phyloP scores from a whole-genome alignment of 306 rosid genomes.

The Styphnolobium japonicum region DNA sequence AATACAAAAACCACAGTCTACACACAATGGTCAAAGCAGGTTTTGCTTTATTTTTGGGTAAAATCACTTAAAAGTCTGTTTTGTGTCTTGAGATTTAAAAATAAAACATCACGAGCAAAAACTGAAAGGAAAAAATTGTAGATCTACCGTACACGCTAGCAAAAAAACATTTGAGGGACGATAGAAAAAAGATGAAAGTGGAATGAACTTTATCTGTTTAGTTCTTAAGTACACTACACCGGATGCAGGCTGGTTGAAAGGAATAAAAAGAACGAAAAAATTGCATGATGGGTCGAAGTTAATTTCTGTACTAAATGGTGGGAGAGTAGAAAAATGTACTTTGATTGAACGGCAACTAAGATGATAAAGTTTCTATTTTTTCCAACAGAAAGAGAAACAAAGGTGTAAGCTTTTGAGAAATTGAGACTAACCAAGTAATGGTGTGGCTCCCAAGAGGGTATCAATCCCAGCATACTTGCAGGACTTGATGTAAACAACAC shows the following conservation, averaged over 20 bases:
- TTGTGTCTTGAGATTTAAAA: neutral
- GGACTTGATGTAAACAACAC: constrained; percentile 77
- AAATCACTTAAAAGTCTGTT: neutral
- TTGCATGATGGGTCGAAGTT: too few relatives aligned
- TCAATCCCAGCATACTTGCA: constrained; percentile 66
- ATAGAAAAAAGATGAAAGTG: neutral
- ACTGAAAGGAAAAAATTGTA: neutral
- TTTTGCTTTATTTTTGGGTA: neutral
- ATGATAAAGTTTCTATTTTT: neutral
- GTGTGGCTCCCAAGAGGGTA: constrained; percentile 62
- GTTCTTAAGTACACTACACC: neutral
- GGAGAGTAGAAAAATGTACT: neutral
- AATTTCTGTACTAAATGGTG: neutral
- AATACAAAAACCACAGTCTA: neutral
- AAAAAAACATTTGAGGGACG: neutral
- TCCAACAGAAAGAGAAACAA: neutral
- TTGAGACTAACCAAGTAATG: constrained; percentile 46
- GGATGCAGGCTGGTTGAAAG: neutral
- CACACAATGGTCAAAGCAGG: neutral
- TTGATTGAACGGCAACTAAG: neutral
- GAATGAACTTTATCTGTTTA: neutral
- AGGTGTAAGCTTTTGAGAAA: neutral
- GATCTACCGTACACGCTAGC: neutral
- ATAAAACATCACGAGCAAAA: neutral
- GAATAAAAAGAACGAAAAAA: too few relatives aligned